These are phyloP conservation scores for Macrocystidia cucumis DNA, from an alignment of 1,284 basidiomycete genomes.

Conservation along the genomic window DNA sequence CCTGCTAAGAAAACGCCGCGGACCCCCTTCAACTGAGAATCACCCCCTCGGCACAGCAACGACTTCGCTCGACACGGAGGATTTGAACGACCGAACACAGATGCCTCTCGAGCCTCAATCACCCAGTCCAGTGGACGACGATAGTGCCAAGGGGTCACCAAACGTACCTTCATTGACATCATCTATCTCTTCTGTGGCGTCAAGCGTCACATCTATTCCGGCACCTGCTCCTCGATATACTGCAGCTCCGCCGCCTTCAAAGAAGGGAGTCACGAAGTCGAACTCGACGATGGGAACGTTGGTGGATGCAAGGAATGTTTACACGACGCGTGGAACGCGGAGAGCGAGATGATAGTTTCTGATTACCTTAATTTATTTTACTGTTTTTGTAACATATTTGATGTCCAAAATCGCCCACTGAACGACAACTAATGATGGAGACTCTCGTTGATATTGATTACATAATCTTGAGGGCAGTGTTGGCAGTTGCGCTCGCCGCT, in stretches of 20 bases:
- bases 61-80: slow-evolving; percentile 20
- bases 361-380: background rate
- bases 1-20: slow-evolving; percentile 39
- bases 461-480: no score
- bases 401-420: no score
- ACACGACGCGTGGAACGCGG: slow-evolving; percentile 14
- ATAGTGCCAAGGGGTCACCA: background rate
- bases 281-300: slow-evolving; percentile 14
- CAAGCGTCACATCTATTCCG: slow-evolving; percentile 4
- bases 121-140: background rate
- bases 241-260: no score
- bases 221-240: background rate
- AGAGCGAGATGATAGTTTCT: slow-evolving; percentile 15
- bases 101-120: background rate
- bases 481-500: background rate
- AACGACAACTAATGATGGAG: no score
- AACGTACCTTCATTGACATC: background rate
- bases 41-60: slow-evolving; percentile 26
- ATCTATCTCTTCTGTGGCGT: slow-evolving; percentile 4
- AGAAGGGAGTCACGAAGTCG: no score
- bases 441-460: no score
- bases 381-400: slow-evolving; percentile 2
- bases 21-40: slow-evolving; percentile 19
- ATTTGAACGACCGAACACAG: slow-evolving; percentile 11
- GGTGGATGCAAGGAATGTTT: slow-evolving; percentile 17